Percentiles rank a stretch among this genome's conserved stretches.
Conservation (phyloP, 371 early-diverging fungal genomes). For the Aphelidium insulamus region DNA sequence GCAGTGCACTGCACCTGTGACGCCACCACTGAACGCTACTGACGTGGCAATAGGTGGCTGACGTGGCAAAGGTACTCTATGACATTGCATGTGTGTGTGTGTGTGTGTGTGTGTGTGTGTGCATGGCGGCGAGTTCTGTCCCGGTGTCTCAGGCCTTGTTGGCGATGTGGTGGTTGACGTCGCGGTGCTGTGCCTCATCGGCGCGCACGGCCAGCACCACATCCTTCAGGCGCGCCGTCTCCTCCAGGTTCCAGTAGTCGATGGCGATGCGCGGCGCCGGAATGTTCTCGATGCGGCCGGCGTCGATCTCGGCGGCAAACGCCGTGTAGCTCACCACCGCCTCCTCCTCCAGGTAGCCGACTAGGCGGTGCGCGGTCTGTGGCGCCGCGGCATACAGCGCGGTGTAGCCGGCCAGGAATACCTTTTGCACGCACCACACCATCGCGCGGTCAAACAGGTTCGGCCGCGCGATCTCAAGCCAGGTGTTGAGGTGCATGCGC, state of each 20-base stretch:
- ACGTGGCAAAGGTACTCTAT: no score
- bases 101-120: no score
- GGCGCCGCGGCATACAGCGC: slow-evolving; percentile 23
- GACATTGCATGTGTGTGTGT: no score
- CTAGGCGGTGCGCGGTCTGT: slow-evolving; percentile 25
- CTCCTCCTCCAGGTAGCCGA: slow-evolving; percentile 19
- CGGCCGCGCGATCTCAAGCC: slow-evolving; percentile 11
- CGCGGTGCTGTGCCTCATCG: slow-evolving; percentile 33
- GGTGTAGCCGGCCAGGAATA: slow-evolving; percentile 30
- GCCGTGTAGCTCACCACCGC: slow-evolving; percentile 30
- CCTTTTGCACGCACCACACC: slow-evolving; percentile 20
- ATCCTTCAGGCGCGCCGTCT: slow-evolving; percentile 21
- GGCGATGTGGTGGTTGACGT: slow-evolving; percentile 25
- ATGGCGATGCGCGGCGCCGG: slow-evolving; percentile 18
- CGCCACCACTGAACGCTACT: no score
- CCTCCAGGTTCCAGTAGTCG: slow-evolving; percentile 26
- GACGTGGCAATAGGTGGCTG: no score
- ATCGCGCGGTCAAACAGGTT: slow-evolving; percentile 11
- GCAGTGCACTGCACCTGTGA: no score
- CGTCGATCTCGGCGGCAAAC: slow-evolving; percentile 22
- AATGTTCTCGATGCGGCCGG: slow-evolving; percentile 12
- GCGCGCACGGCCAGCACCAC: slow-evolving; percentile 29
- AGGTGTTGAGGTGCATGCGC: slow-evolving; percentile 21
- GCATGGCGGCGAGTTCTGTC: no score
- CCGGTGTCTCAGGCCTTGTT: no score